Percentiles rank a stretch among this genome's conserved stretches.
These are phyloP conservation scores for Eimeria sp. DNA, from an alignment of 169 alveolate species.

Conservation along the genomic window DNA sequence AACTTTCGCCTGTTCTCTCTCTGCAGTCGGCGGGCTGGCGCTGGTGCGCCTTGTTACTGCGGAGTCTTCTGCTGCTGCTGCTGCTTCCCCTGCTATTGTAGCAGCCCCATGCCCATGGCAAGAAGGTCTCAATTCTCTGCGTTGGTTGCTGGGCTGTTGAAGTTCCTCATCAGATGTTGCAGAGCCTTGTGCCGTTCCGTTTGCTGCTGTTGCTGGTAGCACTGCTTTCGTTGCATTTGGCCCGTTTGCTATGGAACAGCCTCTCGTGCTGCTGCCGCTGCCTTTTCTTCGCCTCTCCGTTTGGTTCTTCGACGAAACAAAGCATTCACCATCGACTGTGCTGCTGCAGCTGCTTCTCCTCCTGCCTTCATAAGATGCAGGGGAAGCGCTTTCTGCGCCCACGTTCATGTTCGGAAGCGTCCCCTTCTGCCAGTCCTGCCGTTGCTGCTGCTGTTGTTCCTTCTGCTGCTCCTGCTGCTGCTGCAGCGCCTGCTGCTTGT, in stretches of 20 bases:
- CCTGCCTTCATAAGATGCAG: background rate
- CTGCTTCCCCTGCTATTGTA: background rate
- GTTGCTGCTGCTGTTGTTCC: slow-evolving; percentile 18
- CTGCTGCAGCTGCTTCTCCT: slow-evolving; percentile 9
- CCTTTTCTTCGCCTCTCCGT: background rate
- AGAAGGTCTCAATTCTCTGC: background rate
- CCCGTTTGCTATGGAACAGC: background rate
- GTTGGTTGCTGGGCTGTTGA: background rate
- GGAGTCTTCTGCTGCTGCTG: slow-evolving; percentile 4
- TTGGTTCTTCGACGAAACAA: background rate
- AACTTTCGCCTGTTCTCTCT: slow-evolving; percentile 3
- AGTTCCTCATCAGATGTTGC: background rate
- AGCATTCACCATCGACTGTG: background rate
- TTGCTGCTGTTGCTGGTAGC: slow-evolving; percentile 15
- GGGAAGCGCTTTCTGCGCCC: background rate
- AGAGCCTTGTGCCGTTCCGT: background rate
- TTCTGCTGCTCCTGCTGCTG: slow-evolving; percentile 21
- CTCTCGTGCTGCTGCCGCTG: background rate
- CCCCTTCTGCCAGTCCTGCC: background rate
- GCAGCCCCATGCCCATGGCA: background rate
- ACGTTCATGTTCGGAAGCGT: background rate
- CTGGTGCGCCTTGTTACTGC: background rate
- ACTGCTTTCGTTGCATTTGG: background rate
- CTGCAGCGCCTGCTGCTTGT: slow-evolving; percentile 29
- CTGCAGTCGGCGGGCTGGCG: background rate